A percentile compares a stretch with the other conserved stretches of the same genome.
These are phyloP conservation scores for Stephanocyclus meneghinianus DNA, from an alignment of 352 stramenopile genomes.

Conservation along the genomic window DNA sequence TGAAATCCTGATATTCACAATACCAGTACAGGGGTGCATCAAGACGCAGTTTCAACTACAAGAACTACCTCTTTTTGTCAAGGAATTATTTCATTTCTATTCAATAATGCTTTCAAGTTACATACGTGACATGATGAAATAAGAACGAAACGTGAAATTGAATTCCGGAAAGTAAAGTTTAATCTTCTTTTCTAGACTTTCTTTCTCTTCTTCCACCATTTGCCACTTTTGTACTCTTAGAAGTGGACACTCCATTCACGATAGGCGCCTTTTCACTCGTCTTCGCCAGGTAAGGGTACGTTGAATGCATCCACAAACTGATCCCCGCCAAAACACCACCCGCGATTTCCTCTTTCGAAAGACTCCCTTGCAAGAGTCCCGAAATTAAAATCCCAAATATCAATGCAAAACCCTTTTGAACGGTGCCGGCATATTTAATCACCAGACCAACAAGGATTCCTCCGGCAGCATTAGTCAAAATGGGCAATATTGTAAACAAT, in stretches of 20 bases:
- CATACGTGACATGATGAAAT: too few species aligned
- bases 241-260: not conserved
- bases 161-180: conserved; percentile 8
- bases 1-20: too few species aligned
- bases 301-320: conserved; percentile 75
- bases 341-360: conserved; percentile 56
- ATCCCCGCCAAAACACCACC: conserved; percentile 70
- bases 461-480: conserved; percentile 73
- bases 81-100: too few species aligned
- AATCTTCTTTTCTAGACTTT: conserved; percentile 50
- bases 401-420: conserved; percentile 81
- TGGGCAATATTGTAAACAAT: conserved; percentile 62
- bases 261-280: not conserved
- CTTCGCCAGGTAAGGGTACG: conserved; percentile 47
- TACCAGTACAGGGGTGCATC: too few species aligned
- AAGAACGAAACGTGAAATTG: not conserved
- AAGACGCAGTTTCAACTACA: too few species aligned
- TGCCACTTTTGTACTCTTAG: conserved; percentile 1
- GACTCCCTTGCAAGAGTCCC: conserved; percentile 61
- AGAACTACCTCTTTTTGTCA: too few species aligned
- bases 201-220: conserved; percentile 10
- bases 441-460: conserved; percentile 81
- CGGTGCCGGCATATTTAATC: conserved; percentile 79
- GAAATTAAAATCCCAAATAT: conserved; percentile 82
- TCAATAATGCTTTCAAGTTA: too few species aligned